Evolutionary conservation across 164 flowering plant genomes (phyloP), one percentile per base, ranked within the genome.

Genomic region (Sextonia rubra): DNA sequence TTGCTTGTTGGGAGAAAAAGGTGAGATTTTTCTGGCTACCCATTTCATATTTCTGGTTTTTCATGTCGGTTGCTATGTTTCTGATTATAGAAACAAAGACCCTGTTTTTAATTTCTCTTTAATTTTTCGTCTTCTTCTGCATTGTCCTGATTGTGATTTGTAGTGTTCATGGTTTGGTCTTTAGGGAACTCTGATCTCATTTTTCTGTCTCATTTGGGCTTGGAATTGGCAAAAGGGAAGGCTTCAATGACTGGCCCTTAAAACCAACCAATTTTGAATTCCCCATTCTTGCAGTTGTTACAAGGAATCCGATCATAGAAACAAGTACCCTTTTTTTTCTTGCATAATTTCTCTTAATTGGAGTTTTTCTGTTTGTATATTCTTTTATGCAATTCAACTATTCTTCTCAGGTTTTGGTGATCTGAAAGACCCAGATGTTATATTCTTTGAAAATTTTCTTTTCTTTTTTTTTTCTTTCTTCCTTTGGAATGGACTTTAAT

Each of bases 121-220:
- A 23, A 22, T 61, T 37, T 37, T 6, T 15, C 27, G 25, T 64
- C 68, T 29, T 37, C 47, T 64, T 15, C 1, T 64, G 68, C 44
- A 64, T 12, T 61, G 22, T 61, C 64, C 22, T 23, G 64, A 29
- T 29, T 22, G 64, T 61, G 24, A 61, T 61, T 61, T 61, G n/a
- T 52, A 61, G 64, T 61, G 25, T 24, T 27, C 14, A 7, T 61
- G n/a, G 37, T 14, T 61, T 7, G 24, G 25, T 27, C 12, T 58
- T 15, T 20, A 3, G 20, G 25, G 62, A 65, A 49, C 48, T 60
- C 60, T 58, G 1, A n/a, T 75, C 12, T 27, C 44, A 1, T 71
- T 60, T 76, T 71, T 27, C 68, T 14, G 26, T 60, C 23, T 60
- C n/a, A 3, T 18, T 60, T 52, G 56, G 20, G 20, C 56, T 52